Base-by-base conservation (phyloP, 2,329 filamentous ascomycete genomes). In the Canariomyces notabilis region DNA sequence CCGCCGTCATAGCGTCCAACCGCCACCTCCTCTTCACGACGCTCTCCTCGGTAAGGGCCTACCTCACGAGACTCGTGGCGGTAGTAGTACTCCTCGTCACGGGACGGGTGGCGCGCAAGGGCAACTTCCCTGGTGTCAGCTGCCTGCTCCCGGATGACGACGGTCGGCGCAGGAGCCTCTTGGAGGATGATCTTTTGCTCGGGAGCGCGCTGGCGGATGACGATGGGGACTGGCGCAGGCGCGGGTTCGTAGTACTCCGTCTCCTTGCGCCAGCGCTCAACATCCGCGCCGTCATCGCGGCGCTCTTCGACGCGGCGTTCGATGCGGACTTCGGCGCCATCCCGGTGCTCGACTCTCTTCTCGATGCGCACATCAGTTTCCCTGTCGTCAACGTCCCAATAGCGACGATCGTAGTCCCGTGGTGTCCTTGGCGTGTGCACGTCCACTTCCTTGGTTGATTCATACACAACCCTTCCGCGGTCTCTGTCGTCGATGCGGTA, bases 251-350 rank as follows among this genome's bases (percentile, higher is more conserved):
- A 83, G 60, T 81, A 83, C 54, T 83, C 80, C 2, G 77, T 79
- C 60, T 83, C 79, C 61, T 75, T 76, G 57, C 75, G 75, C 58
- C 79, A 80, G 59, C 72, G 73, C 60, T 83, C 79, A 34, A 81
- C 58, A 15, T 82, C 75, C 46, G 68, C 69, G 22, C 54, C 52
- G 20, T 75, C 72, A 36, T 75, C 72, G 21, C 69, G 64, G 38
- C 69, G 70, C 53, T 78, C 74, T 44, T 78, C 67, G 14, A 68
- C 67, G 42, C 74, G 74, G 55, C 74, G 75, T 55, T 81, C 76
- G 51, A 80, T 63, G 44, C 74, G 72, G 29, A 80, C 55, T 19
- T 81, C 77, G 42, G 72, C 72, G 20, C 75, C 72, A 26, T 71
- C 69, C 15, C 66, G 64, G 46, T 64, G 66, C 44, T 68, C 63